Conservation (phyloP, 441 rosid species). For the Gossypium davidsonii region DNA sequence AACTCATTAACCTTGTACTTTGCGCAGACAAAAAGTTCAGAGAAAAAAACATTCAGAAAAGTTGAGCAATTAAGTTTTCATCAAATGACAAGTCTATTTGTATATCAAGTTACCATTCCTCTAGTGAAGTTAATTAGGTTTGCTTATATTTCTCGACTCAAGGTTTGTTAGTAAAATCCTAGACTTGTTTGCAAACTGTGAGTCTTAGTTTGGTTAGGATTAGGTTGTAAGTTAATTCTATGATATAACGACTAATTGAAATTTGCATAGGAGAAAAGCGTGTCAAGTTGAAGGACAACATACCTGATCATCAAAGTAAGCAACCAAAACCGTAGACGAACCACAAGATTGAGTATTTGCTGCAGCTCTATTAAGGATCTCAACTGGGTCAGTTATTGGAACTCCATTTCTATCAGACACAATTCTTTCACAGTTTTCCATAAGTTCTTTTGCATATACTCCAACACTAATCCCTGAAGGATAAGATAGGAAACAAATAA, state of each 20-base stretch:
- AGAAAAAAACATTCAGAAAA: not conserved
- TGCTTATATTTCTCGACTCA: not conserved
- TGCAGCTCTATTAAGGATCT: constrained; percentile 53
- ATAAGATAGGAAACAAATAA: constrained; percentile 13
- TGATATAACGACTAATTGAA: not conserved
- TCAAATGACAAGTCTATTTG: not conserved
- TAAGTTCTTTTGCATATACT: constrained; percentile 46
- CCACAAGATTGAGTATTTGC: constrained; percentile 47
- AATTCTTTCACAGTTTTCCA: constrained; percentile 49
- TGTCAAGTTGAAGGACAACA: not conserved
- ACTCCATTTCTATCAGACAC: constrained; percentile 28
- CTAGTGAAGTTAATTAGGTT: not conserved
- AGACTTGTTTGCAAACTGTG: not conserved
- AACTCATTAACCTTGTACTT: constrained; percentile 1
- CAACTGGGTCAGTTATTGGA: constrained; percentile 39
- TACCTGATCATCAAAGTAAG: constrained; percentile 65
- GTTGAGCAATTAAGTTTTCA: not conserved
- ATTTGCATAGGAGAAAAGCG: not conserved
- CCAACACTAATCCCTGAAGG: constrained; percentile 47
- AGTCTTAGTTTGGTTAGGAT: constrained; percentile 1
- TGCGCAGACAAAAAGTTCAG: not conserved
- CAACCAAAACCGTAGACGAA: constrained; percentile 62
- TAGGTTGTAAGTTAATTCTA: not conserved
- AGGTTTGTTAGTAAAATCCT: not conserved
- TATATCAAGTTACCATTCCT: not conserved